A percentile compares a stretch with the other conserved stretches of the same genome.
These are phyloP conservation scores for Austropuccinia psidii DNA, from an alignment of 1,284 basidiomycete genomes.

Conservation along the genomic window DNA sequence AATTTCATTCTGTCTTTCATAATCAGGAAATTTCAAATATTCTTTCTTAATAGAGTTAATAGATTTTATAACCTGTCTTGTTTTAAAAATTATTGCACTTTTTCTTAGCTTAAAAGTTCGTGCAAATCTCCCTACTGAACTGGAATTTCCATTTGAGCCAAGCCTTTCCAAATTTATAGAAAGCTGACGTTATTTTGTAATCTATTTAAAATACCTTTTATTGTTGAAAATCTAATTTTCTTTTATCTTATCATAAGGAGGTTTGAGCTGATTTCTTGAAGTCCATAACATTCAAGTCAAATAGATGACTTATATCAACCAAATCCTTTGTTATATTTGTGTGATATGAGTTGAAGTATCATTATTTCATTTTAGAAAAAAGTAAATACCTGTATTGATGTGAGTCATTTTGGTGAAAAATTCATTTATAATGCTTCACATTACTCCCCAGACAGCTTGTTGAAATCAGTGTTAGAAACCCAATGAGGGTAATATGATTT, in stretches of 20 bases:
- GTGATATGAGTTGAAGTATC: too few species aligned
- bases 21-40: background rate
- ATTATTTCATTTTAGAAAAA: too few species aligned
- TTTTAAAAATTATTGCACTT: background rate
- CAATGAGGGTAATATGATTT: too few species aligned
- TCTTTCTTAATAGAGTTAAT: background rate
- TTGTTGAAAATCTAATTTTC: background rate
- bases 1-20: background rate
- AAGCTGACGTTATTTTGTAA: background rate
- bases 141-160: conserved; percentile 17
- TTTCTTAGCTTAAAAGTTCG: background rate
- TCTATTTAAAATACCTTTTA: background rate
- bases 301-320: background rate
- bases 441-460: too few species aligned
- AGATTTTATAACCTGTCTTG: background rate
- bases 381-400: too few species aligned
- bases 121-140: background rate
- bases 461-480: too few species aligned
- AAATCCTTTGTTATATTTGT: too few species aligned
- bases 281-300: background rate
- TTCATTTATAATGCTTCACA: too few species aligned
- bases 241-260: background rate
- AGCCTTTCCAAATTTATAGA: background rate
- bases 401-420: too few species aligned
- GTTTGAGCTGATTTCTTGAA: background rate